A percentile compares a stretch with the other conserved stretches of the same genome.
phyloP scores from a whole-genome alignment of 31 red algal genomes.

The Porphyra umbilicalis region DNA sequence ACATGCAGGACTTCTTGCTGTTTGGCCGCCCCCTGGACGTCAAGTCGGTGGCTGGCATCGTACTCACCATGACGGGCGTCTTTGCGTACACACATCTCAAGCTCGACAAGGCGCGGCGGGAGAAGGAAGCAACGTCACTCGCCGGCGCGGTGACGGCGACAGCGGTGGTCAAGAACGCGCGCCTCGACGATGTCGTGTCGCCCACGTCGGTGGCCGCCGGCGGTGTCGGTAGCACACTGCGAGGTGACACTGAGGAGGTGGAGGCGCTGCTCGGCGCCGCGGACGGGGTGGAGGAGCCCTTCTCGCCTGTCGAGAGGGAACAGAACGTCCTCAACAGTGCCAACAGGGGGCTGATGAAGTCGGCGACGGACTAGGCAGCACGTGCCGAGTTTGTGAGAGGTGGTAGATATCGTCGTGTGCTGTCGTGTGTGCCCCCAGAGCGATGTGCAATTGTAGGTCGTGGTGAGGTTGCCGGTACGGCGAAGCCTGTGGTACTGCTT shows the following conservation, averaged over 20 bases:
- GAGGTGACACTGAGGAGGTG: neutral
- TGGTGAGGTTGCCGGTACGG: no score
- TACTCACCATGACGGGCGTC: conserved; percentile 70
- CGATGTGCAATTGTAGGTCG: no score
- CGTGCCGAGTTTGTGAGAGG: no score
- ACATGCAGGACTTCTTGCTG: conserved; percentile 74
- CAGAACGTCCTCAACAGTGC: neutral
- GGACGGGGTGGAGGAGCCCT: neutral
- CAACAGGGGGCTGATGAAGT: neutral
- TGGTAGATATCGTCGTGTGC: no score
- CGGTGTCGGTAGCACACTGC: neutral
- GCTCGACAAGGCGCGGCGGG: conserved; percentile 56
- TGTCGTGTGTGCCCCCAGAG: no score
- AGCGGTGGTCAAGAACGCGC: neutral
- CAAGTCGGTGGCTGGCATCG: conserved; percentile 42
- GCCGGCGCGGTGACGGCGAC: neutral
- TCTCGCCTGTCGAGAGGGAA: neutral
- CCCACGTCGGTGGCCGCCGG: neutral
- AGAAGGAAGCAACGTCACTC: conserved; percentile 33
- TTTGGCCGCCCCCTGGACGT: conserved; percentile 57
- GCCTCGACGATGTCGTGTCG: neutral
- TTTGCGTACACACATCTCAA: conserved; percentile 94
- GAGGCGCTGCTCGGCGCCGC: neutral
- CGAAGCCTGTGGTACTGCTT: no score
- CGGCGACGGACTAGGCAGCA: neutral